A percentile compares a stretch with the other conserved stretches of the same genome.
Conservation (phyloP, 768 basidiomycete species). For the Agaricus sinodeliciosus region DNA sequence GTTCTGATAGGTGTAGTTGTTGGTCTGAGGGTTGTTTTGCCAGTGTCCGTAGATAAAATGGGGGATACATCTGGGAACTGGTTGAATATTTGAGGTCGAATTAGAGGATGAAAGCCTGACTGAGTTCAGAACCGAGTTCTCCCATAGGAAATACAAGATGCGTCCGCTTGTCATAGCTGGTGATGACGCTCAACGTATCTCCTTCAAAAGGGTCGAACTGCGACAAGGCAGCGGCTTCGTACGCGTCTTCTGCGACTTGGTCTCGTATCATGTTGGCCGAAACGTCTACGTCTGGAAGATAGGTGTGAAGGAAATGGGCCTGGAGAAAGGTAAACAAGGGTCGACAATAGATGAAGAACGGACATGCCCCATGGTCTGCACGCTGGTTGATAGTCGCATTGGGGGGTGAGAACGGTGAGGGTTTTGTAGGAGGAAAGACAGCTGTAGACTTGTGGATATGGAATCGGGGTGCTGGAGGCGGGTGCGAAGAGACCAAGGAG, state of each 20-base stretch:
- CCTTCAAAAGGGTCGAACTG: constrained; percentile 54
- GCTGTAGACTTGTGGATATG: constrained; percentile 20
- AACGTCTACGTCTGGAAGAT: constrained; percentile 71
- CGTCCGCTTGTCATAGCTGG: constrained; percentile 16
- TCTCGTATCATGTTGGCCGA: constrained; percentile 58
- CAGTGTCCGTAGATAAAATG: constrained; percentile 22
- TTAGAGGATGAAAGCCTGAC: constrained; percentile 26
- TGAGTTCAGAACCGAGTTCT: constrained; percentile 49
- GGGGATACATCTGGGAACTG: constrained; percentile 42
- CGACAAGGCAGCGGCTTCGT: constrained; percentile 24
- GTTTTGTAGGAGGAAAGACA: constrained; percentile 55
- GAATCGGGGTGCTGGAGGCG: not conserved
- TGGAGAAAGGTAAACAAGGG: constrained; percentile 20
- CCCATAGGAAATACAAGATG: constrained; percentile 58
- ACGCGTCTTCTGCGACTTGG: constrained; percentile 42
- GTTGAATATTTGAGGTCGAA: constrained; percentile 1
- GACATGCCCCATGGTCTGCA: constrained; percentile 60
- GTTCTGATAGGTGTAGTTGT: constrained; percentile 31
- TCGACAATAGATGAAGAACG: not conserved
- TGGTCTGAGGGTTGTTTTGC: constrained; percentile 30
- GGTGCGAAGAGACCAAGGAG: constrained; percentile 24
- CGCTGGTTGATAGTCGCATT: constrained; percentile 35
- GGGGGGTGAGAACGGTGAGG: constrained; percentile 23
- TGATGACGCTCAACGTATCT: constrained; percentile 40
- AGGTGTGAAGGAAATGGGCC: constrained; percentile 67